A percentile compares a stretch with the other conserved stretches of the same genome.
Conservation (phyloP, 1,284 basidiomycete genomes). For the Cutaneotrichosporon sp. region DNA sequence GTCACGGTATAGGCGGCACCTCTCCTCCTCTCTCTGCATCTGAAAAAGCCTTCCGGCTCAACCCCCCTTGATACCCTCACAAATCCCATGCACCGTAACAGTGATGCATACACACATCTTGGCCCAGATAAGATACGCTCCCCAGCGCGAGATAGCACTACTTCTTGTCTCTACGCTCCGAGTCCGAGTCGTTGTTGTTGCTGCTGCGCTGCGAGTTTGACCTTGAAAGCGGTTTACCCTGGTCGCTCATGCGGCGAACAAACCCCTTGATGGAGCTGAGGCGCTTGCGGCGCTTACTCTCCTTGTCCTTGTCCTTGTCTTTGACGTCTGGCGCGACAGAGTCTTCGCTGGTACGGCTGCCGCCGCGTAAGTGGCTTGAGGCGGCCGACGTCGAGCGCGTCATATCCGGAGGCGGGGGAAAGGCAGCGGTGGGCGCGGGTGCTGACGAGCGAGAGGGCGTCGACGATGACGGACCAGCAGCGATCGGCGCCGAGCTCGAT, state of each 20-base stretch:
- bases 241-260: conserved; percentile 38
- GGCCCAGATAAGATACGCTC: not conserved
- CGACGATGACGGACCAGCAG: too few species aligned
- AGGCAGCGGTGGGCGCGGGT: not conserved
- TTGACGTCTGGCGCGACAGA: not conserved
- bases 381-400: not conserved
- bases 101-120: not conserved
- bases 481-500: too few species aligned
- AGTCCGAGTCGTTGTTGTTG: not conserved
- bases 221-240: not conserved
- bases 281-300: conserved; percentile 28
- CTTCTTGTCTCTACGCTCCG: not conserved
- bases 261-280: conserved; percentile 40
- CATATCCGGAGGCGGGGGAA: not conserved
- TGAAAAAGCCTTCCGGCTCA: not conserved
- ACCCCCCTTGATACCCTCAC: not conserved
- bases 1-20: conserved; percentile 18
- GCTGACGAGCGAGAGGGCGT: too few species aligned
- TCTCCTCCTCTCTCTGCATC: not conserved
- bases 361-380: not conserved
- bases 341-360: not conserved
- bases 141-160: not conserved
- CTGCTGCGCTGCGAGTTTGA: not conserved
- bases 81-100: not conserved
- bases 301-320: not conserved